A percentile compares a stretch with the other conserved stretches of the same genome.
These are phyloP conservation scores for Cutaneotrichosporon mucoides DNA, from an alignment of 1,284 basidiomycete genomes.

Conservation along the genomic window DNA sequence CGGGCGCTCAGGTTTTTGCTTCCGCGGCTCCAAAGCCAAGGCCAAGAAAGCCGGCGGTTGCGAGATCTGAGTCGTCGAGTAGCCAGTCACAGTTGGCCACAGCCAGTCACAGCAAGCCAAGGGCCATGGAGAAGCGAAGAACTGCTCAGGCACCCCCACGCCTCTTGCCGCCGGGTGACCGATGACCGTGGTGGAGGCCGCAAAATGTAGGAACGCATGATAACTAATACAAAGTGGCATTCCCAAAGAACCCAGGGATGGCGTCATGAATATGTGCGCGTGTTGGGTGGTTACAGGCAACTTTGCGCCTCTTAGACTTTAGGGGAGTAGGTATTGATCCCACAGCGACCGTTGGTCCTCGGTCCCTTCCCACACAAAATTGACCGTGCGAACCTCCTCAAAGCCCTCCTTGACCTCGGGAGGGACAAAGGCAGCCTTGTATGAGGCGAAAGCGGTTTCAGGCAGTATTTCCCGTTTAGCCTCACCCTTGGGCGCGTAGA, in stretches of 20 bases:
- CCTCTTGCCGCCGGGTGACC: no score
- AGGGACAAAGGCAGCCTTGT: conserved; percentile 61
- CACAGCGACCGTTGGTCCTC: conserved; percentile 66
- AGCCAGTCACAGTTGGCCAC: no score
- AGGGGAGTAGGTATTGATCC: conserved; percentile 60
- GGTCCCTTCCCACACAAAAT: conserved; percentile 72
- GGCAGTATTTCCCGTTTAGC: conserved; percentile 59
- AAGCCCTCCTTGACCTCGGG: conserved; percentile 68
- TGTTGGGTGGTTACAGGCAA: no score
- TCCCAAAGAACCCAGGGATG: not conserved
- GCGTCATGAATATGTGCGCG: not conserved
- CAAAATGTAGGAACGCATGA: not conserved
- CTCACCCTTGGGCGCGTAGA: conserved; percentile 39
- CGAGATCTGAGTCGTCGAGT: no score
- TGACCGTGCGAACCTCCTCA: conserved; percentile 65
- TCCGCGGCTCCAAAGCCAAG: no score
- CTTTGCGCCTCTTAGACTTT: no score
- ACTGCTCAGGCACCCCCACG: no score
- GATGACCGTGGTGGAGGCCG: not conserved
- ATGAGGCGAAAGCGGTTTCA: conserved; percentile 60
- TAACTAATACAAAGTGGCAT: not conserved
- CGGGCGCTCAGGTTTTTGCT: no score
- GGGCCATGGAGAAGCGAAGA: no score
- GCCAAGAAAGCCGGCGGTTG: no score
- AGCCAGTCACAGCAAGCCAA: no score